phyloP scores from a whole-genome alignment of 2,329 filamentous ascomycete genomes.

The Lasiodiplodia citricola region DNA sequence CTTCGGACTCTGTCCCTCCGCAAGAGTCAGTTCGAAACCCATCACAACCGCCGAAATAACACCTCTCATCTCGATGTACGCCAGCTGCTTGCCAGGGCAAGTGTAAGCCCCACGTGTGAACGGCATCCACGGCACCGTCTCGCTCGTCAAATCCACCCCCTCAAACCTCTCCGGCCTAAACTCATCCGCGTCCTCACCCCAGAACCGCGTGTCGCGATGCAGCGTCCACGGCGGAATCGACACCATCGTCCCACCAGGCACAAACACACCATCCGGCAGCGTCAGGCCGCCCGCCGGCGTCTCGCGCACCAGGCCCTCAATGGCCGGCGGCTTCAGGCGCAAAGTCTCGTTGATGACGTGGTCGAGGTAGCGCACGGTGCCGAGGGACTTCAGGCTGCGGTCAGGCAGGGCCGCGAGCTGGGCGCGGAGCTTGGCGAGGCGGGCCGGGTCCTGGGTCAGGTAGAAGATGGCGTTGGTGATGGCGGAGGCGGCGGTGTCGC shows the following conservation, averaged over 20 bases:
- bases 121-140: conserved; percentile 8
- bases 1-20: conserved; percentile 32
- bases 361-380: conserved; percentile 41
- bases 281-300: conserved; percentile 46
- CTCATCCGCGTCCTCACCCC: conserved; percentile 35
- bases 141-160: not conserved
- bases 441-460: conserved; percentile 29
- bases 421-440: conserved; percentile 24
- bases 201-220: conserved; percentile 24
- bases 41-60: conserved; percentile 31
- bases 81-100: conserved; percentile 33
- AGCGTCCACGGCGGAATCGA: conserved; percentile 32
- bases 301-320: conserved; percentile 41
- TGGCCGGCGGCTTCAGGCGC: conserved; percentile 49
- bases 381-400: conserved; percentile 40
- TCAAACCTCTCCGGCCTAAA: conserved; percentile 22
- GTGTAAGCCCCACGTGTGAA: conserved; percentile 4
- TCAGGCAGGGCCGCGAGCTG: conserved; percentile 34
- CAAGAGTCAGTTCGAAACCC: conserved; percentile 33
- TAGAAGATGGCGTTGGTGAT: conserved; percentile 27
- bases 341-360: conserved; percentile 52
- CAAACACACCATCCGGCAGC: conserved; percentile 44
- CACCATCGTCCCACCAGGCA: conserved; percentile 40
- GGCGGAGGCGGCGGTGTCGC: conserved; percentile 17
- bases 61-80: conserved; percentile 31